These are phyloP conservation scores for Trichoderma koningii DNA, from an alignment of 2,329 filamentous ascomycete species.

Conservation along the genomic window DNA sequence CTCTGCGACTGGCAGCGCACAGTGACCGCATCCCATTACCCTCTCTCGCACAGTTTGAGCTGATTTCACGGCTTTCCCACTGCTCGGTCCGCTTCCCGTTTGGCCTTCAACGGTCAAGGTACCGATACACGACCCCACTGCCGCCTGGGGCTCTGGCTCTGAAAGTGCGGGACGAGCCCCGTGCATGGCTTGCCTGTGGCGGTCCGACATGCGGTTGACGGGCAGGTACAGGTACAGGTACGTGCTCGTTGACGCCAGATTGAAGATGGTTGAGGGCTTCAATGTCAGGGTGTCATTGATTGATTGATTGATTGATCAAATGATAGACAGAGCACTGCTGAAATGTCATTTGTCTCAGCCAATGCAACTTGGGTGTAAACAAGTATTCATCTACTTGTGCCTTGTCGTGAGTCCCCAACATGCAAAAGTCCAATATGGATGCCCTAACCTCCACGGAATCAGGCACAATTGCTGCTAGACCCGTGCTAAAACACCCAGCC, in stretches of 20 bases:
- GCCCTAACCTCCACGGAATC: neutral
- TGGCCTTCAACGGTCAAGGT: neutral
- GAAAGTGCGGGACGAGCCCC: conserved; percentile 17
- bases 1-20: conserved; percentile 4
- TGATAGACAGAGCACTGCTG: no score
- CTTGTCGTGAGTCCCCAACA: neutral
- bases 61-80: neutral
- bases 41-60: neutral
- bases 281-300: no score
- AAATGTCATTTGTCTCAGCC: no score
- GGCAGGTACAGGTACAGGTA: neutral
- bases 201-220: neutral
- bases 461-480: conserved; percentile 5
- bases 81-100: no score
- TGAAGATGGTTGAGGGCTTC: neutral
- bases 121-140: neutral
- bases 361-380: no score
- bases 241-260: neutral
- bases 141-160: conserved; percentile 10
- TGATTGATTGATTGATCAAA: no score
- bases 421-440: neutral
- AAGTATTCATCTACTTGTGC: neutral
- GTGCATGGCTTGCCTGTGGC: conserved; percentile 15
- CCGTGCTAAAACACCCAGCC: conserved; percentile 2
- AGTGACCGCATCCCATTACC: neutral